Evolutionary conservation across 1,284 basidiomycete genomes (phyloP).

Genomic region (Serendipita sp.): DNA sequence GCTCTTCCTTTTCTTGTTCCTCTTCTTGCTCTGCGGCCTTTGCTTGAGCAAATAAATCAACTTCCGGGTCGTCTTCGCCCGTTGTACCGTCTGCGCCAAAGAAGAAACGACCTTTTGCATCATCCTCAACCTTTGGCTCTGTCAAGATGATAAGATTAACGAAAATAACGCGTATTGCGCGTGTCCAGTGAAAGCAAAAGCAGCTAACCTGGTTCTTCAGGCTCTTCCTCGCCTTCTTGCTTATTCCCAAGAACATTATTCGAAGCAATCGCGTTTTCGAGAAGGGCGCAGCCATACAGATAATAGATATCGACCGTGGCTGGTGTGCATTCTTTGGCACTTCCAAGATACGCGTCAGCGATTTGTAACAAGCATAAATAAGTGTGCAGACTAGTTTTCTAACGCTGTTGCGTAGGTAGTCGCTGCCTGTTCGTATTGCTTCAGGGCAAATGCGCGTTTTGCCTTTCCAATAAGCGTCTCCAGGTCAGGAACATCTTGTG

Average conservation of each 20-base stretch:
- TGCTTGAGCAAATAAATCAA: constrained; percentile 52
- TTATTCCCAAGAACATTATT: constrained; percentile 76
- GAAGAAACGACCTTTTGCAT: constrained; percentile 34
- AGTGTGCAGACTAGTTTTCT: constrained; percentile 51
- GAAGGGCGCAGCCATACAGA: constrained; percentile 63
- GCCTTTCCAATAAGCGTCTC: constrained; percentile 55
- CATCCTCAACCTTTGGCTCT: neutral
- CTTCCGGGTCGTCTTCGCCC: constrained; percentile 27
- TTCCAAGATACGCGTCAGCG: constrained; percentile 17
- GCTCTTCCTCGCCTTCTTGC: constrained; percentile 39
- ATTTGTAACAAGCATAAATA: neutral
- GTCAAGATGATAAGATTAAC: neutral
- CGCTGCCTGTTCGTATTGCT: constrained; percentile 75
- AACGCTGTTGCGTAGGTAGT: constrained; percentile 74
- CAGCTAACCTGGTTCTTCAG: constrained; percentile 20
- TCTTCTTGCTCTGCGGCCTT: constrained; percentile 26
- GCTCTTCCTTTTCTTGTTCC: constrained; percentile 33
- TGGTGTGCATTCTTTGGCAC: constrained; percentile 50
- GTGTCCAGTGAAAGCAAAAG: neutral
- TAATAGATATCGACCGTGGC: constrained; percentile 75
- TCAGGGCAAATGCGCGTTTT: constrained; percentile 75
- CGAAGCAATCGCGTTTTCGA: constrained; percentile 76
- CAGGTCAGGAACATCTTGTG: constrained; percentile 17
- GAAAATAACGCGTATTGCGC: constrained; percentile 4
- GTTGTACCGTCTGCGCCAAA: constrained; percentile 43